phyloP scores from a whole-genome alignment of 164 flowering plant species.

The Cinnamomum micranthum region DNA sequence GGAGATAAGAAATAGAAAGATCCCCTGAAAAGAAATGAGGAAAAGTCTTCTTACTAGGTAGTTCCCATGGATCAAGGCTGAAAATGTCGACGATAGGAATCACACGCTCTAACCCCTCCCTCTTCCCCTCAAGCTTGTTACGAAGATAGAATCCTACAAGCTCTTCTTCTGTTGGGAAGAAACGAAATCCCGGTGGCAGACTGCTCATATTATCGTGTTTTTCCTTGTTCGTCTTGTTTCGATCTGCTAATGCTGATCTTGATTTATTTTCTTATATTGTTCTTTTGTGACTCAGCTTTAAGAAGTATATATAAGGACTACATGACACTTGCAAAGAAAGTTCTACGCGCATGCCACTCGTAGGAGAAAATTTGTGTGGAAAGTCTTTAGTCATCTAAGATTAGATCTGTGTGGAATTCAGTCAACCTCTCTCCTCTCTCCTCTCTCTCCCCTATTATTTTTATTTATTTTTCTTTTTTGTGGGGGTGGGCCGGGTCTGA shows the following conservation, averaged over 20 bases:
- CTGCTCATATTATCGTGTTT: neutral
- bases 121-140: conserved; percentile 35
- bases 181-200: conserved; percentile 39
- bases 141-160: conserved; percentile 49
- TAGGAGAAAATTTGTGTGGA: neutral
- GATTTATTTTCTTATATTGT: too few relatives aligned
- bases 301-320: neutral
- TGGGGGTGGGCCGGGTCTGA: too few relatives aligned
- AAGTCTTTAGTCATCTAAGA: too few relatives aligned
- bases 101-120: conserved; percentile 23
- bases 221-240: neutral
- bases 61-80: conserved; percentile 40
- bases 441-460: too few relatives aligned
- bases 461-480: too few relatives aligned
- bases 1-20: too few relatives aligned
- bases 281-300: too few relatives aligned
- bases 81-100: conserved; percentile 42
- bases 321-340: neutral
- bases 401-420: too few relatives aligned
- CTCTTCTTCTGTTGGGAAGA: conserved; percentile 70
- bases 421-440: too few relatives aligned
- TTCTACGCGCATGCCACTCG: neutral
- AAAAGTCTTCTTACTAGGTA: conserved; percentile 34
- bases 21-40: neutral
- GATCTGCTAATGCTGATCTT: neutral